Base-by-base conservation (phyloP, 1,284 basidiomycete genomes). In the Apiotrichum siamense region DNA sequence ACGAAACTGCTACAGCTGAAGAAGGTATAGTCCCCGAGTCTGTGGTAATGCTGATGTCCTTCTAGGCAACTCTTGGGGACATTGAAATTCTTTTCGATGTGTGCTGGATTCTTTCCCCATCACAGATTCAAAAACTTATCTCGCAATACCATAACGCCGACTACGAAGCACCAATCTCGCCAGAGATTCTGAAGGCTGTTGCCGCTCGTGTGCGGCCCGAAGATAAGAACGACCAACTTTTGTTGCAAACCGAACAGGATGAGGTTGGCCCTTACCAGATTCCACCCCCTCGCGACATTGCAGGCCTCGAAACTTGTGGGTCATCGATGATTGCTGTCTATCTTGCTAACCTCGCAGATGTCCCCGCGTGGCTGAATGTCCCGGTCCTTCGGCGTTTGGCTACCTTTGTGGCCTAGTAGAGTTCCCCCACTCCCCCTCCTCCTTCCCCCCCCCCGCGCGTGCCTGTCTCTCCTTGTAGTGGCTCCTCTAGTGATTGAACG, bases 1-100 rank as follows among this genome's bases (percentile, higher is more conserved):
- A 97, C 96, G 64, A 99, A 99, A 76, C 77, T 99, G 51, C 77
- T 99, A 23, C 96, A 99, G 72, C 79, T 99, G 65, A 99, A 98
- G 79, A 99, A 99, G 81, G 94, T 87, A 52, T 64, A 7, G 26
- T 43, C 21, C 49, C 29, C 35, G n/a, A n/a, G n/a, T n/a, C n/a
- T n/a, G n/a, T n/a, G n/a, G n/a, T n/a, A 21, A 32, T 15, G 38
- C 38, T 55, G 32, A 49, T 35, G 13, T 35, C 7, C 13, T 15
- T 5, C 20, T 35, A 93, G 89, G 85, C 90, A 9, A 89, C 90
- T 1, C 79, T 88, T 35, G 85, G 86, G 24, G 92, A 97, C 71
- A 96, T 97, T 59, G 92, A 98, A 74, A 97, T 98, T 64, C 94
- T 97, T 64, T 98, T 97, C 70, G 88, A 96, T 70, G 94, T 98